These are phyloP conservation scores for Phylloporus sp. DNA, from an alignment of 768 basidiomycete species.

Conservation along the genomic window DNA sequence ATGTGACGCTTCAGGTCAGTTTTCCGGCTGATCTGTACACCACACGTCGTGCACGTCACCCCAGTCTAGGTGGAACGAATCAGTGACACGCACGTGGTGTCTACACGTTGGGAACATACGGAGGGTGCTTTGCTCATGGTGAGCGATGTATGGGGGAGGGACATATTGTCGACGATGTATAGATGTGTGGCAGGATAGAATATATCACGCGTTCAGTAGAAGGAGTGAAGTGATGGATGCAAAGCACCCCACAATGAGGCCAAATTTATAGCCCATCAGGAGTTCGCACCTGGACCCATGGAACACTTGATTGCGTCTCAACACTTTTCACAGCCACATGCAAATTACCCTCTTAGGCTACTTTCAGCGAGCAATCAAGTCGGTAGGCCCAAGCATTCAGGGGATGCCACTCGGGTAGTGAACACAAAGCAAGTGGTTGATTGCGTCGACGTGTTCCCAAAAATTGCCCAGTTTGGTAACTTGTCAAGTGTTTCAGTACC, in stretches of 20 bases:
- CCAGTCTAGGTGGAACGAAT: conserved; percentile 5
- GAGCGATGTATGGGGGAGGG: no score
- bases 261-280: conserved; percentile 19
- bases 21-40: conserved; percentile 15
- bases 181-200: no score
- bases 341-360: conserved; percentile 21
- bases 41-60: conserved; percentile 14
- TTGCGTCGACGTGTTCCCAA: conserved; percentile 20
- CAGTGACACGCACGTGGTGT: background rate
- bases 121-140: no score
- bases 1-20: conserved; percentile 29
- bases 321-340: conserved; percentile 14
- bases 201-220: background rate
- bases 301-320: conserved; percentile 25
- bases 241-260: conserved; percentile 1
- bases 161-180: background rate
- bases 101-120: background rate
- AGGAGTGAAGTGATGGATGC: background rate
- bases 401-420: no score
- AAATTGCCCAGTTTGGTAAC: conserved; percentile 4
- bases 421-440: conserved; percentile 6
- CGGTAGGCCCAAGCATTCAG: conserved; percentile 11
- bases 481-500: background rate
- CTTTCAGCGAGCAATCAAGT: conserved; percentile 19
- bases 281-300: conserved; percentile 13